A percentile compares a stretch with the other conserved stretches of the same genome.
These are phyloP conservation scores for Xerocomellus intermedius DNA, from an alignment of 768 basidiomycete species.

Conservation along the genomic window DNA sequence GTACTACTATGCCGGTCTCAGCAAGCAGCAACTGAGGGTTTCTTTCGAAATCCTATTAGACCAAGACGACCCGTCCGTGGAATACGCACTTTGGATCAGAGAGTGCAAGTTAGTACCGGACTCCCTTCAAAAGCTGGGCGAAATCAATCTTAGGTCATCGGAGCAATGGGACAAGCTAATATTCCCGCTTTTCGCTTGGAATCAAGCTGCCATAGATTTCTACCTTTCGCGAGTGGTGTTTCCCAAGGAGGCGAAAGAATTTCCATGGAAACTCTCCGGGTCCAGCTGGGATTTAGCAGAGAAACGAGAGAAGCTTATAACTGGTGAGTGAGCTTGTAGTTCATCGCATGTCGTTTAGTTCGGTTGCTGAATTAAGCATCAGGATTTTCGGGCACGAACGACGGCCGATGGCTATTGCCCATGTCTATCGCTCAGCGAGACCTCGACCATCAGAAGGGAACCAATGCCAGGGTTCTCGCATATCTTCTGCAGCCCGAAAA, in stretches of 20 bases:
- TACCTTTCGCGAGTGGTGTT: constrained; percentile 34
- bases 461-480: constrained; percentile 40
- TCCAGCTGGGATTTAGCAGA: constrained; percentile 39
- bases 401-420: constrained; percentile 36
- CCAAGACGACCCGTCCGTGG: background rate
- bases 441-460: constrained; percentile 27
- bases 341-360: background rate
- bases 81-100: constrained; percentile 1
- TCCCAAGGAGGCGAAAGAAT: constrained; percentile 34
- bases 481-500: constrained; percentile 27
- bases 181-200: constrained; percentile 1
- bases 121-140: background rate
- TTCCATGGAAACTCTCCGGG: constrained; percentile 26
- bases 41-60: background rate
- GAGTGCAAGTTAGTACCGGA: background rate
- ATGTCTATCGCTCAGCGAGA: constrained; percentile 31
- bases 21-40: background rate
- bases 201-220: constrained; percentile 2
- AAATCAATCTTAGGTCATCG: constrained; percentile 2
- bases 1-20: constrained; percentile 30
- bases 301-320: constrained; percentile 8
- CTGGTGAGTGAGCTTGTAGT: background rate
- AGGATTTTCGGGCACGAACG: constrained; percentile 44
- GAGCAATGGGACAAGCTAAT: constrained; percentile 1
- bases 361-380: background rate